Evolutionary conservation across 1,284 basidiomycete species (phyloP).

Genomic region (Trametes pubescens): DNA sequence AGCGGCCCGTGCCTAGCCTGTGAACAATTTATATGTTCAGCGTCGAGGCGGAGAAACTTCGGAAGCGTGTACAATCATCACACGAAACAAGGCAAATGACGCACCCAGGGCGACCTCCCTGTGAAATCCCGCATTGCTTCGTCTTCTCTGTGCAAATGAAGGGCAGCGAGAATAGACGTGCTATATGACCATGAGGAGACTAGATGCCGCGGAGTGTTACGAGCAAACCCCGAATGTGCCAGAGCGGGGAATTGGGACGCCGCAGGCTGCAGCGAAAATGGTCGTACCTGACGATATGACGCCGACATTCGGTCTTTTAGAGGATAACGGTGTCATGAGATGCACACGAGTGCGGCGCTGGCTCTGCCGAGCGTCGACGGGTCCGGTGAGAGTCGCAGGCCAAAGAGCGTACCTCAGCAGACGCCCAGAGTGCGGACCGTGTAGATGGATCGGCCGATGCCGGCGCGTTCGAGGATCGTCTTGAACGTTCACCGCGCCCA

Average conservation of each 20-base stretch:
- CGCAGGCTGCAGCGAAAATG: not conserved
- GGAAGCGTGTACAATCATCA: constrained; percentile 23
- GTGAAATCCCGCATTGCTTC: constrained; percentile 1
- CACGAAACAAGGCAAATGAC: constrained; percentile 14
- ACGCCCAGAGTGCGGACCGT: not conserved
- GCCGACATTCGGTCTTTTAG: constrained; percentile 2
- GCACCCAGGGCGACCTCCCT: constrained; percentile 13
- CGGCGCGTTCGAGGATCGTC: constrained; percentile 27
- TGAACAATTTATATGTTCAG: constrained; percentile 12
- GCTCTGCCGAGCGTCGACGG: not conserved
- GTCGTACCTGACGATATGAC: constrained; percentile 2
- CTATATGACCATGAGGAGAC: not conserved
- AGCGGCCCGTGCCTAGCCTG: not conserved
- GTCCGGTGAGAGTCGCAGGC: not conserved
- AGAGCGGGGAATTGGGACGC: constrained; percentile 8
- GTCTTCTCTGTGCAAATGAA: not conserved
- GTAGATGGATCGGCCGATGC: constrained; percentile 13
- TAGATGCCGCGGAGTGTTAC: constrained; percentile 3
- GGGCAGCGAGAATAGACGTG: constrained; percentile 2
- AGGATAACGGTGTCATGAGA: constrained; percentile 14
- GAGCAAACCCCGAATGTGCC: not conserved
- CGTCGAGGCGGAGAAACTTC: constrained; percentile 36
- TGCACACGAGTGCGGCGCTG: not conserved
- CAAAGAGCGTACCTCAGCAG: not conserved
- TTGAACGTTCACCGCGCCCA: constrained; percentile 20